These are phyloP conservation scores for Dovyalis caffra DNA, from an alignment of 345 rosid species.

Conservation along the genomic window DNA sequence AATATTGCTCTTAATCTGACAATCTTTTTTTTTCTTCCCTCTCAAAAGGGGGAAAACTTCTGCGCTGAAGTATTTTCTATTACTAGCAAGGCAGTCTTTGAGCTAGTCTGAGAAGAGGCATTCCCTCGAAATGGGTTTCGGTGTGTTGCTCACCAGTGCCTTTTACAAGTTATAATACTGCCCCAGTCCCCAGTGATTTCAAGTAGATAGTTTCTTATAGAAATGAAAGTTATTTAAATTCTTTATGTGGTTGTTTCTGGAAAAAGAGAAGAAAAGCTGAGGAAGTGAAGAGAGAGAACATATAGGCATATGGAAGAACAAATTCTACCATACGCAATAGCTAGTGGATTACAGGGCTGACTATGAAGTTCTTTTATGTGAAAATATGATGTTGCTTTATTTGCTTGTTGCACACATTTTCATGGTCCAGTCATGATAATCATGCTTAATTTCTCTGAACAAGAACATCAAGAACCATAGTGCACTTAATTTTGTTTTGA, in stretches of 20 bases:
- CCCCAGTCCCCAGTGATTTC: neutral
- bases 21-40: neutral
- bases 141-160: neutral
- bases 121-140: neutral
- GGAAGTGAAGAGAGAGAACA: neutral
- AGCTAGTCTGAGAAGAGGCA: neutral
- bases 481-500: neutral
- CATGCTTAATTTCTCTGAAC: neutral
- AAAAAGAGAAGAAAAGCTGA: neutral
- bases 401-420: neutral
- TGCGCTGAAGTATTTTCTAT: neutral
- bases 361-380: neutral
- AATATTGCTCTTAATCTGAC: neutral
- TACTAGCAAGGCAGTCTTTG: neutral
- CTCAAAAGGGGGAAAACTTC: neutral
- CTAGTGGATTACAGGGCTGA: neutral
- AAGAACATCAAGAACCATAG: neutral
- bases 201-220: neutral
- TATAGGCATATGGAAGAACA: neutral
- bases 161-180: neutral
- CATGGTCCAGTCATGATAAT: neutral
- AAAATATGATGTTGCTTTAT: neutral
- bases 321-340: neutral
- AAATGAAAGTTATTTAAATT: neutral
- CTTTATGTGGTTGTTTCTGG: neutral